Percentiles rank a stretch among this genome's conserved stretches.
Evolutionary conservation across 495 filamentous ascomycete genomes (phyloP).

Genomic region (Penicillium bialowiezense): DNA sequence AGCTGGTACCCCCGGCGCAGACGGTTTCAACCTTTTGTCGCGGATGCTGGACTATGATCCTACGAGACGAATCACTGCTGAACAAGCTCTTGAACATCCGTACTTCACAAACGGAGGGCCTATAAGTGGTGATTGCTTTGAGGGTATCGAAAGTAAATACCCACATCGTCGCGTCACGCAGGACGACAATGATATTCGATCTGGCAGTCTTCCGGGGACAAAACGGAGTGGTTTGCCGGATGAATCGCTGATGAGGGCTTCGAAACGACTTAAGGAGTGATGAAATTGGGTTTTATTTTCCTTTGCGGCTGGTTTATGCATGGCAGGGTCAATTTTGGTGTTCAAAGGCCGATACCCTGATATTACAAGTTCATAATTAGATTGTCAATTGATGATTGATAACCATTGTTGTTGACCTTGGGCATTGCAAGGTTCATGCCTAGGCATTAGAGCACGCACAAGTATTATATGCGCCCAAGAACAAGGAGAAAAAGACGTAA

Average conservation of each 20-base stretch:
- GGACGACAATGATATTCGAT: slow-evolving; percentile 91
- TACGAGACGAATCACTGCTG: slow-evolving; percentile 78
- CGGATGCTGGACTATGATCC: slow-evolving; percentile 91
- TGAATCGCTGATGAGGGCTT: slow-evolving; percentile 60
- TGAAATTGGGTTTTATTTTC: neutral
- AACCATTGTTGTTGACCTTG: no score
- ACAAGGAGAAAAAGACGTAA: no score
- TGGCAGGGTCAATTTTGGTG: no score
- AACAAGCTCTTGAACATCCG: slow-evolving; percentile 78
- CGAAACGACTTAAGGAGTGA: slow-evolving; percentile 47
- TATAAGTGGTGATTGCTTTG: slow-evolving; percentile 79
- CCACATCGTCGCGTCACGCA: slow-evolving; percentile 85
- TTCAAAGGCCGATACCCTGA: no score
- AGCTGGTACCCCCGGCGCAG: slow-evolving; percentile 59
- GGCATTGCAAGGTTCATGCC: no score
- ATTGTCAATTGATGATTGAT: neutral
- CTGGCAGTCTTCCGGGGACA: slow-evolving; percentile 83
- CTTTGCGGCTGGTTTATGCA: slow-evolving; percentile 1
- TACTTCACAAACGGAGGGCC: slow-evolving; percentile 74
- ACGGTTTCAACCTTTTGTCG: slow-evolving; percentile 77
- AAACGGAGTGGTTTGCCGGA: slow-evolving; percentile 87
- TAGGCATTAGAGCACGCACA: no score
- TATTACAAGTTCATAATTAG: no score
- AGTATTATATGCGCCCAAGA: no score
- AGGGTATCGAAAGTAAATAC: slow-evolving; percentile 82